phyloP scores from a whole-genome alignment of 495 filamentous ascomycete genomes.

The Trichoderma asperelloides region DNA sequence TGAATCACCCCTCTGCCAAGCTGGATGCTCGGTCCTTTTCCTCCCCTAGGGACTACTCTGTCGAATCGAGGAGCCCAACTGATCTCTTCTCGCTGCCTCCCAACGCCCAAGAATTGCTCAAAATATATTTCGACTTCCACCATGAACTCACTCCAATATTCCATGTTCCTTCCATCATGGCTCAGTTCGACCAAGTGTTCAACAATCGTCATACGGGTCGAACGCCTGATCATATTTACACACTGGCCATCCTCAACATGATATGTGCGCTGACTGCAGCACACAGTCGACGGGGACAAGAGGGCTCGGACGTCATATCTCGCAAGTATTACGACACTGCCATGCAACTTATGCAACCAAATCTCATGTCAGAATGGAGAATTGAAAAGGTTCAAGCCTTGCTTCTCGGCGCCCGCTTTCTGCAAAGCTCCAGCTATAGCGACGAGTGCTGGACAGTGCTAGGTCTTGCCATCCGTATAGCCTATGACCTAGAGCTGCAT shows the following conservation, averaged over 20 bases:
- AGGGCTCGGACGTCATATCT: not conserved
- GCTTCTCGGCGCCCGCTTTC: slow-evolving; percentile 25
- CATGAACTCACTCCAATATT: slow-evolving; percentile 12
- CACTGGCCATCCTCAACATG: slow-evolving; percentile 11
- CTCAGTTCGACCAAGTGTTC: slow-evolving; percentile 10
- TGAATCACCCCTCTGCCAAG: slow-evolving; percentile 10
- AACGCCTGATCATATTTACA: slow-evolving; percentile 3
- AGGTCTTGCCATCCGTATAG: slow-evolving; percentile 27
- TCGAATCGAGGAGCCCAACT: not conserved
- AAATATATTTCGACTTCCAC: slow-evolving; percentile 11
- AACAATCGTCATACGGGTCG: not conserved
- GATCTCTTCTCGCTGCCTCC: not conserved
- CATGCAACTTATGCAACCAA: slow-evolving; percentile 10
- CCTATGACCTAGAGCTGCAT: slow-evolving; percentile 29
- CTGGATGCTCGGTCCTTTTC: slow-evolving; percentile 9
- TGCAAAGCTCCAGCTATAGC: slow-evolving; percentile 28
- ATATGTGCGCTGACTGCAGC: slow-evolving; percentile 9
- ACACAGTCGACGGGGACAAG: slow-evolving; percentile 1
- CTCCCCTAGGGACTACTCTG: not conserved
- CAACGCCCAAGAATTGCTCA: slow-evolving; percentile 9
- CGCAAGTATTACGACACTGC: slow-evolving; percentile 10
- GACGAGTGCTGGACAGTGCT: slow-evolving; percentile 31
- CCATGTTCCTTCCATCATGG: slow-evolving; percentile 11
- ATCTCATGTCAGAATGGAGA: slow-evolving; percentile 10
- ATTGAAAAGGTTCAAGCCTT: slow-evolving; percentile 23